Conservation (phyloP, 2,329 filamentous ascomycete genomes). For the Sarocladium kiliense region DNA sequence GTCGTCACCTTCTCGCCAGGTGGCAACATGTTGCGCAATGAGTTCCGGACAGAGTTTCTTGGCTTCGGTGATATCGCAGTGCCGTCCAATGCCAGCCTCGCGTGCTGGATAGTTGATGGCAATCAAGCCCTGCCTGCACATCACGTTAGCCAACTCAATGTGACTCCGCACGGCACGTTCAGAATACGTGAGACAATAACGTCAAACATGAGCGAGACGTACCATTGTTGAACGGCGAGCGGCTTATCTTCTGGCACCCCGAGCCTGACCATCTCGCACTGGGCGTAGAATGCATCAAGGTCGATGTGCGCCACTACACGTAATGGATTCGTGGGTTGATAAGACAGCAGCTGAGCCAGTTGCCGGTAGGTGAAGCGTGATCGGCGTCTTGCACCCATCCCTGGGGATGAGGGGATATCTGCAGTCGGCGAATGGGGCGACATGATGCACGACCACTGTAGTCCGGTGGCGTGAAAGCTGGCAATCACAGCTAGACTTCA, state of each 20-base stretch:
- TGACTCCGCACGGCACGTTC: neutral
- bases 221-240: conserved; percentile 92
- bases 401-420: neutral
- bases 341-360: conserved; percentile 68
- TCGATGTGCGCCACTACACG: conserved; percentile 89
- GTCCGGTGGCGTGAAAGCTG: neutral
- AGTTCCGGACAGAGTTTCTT: conserved; percentile 81
- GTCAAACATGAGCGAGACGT: conserved; percentile 16
- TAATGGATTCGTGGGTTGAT: conserved; percentile 67
- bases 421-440: neutral
- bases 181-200: neutral
- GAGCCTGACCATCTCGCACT: conserved; percentile 90
- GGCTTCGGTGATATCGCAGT: conserved; percentile 76
- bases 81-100: conserved; percentile 70
- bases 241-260: conserved; percentile 69
- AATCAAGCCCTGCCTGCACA: conserved; percentile 74
- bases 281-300: conserved; percentile 94
- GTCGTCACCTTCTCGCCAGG: conserved; percentile 86
- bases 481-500: neutral
- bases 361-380: conserved; percentile 86
- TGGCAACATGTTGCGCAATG: conserved; percentile 87
- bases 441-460: neutral
- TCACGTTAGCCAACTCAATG: conserved; percentile 13
- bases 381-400: conserved; percentile 20
- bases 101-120: conserved; percentile 94